These are phyloP conservation scores for Solanum verrucosum DNA, from an alignment of 257 asterid species.

Conservation along the genomic window DNA sequence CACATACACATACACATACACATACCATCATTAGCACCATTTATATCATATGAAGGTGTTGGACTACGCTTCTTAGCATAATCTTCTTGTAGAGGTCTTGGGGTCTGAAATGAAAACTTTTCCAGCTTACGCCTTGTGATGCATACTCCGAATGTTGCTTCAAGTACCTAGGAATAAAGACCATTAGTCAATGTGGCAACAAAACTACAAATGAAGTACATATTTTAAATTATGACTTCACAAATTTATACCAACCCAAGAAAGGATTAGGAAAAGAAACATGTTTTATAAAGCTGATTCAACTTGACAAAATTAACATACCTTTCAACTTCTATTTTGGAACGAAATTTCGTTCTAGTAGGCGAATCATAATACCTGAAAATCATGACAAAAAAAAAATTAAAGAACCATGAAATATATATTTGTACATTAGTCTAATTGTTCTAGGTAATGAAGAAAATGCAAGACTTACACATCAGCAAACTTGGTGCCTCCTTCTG, in stretches of 20 bases:
- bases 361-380: conserved; percentile 67
- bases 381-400: conserved; percentile 1
- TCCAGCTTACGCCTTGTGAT: conserved; percentile 32
- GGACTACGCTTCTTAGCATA: conserved; percentile 53
- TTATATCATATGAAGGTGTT: conserved; percentile 14
- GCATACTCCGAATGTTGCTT: conserved; percentile 42
- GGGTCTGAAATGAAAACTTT: conserved; percentile 72
- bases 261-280: not conserved
- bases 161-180: conserved; percentile 42
- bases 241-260: not conserved
- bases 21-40: conserved; percentile 30
- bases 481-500: conserved; percentile 76
- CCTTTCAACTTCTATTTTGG: conserved; percentile 59
- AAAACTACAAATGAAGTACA: not conserved
- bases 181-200: conserved; percentile 7
- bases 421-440: not conserved
- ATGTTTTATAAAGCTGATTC: not conserved
- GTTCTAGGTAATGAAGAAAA: not conserved
- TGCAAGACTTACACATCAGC: conserved; percentile 74
- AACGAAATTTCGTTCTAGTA: conserved; percentile 61
- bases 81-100: conserved; percentile 61
- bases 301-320: conserved; percentile 7
- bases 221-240: not conserved
- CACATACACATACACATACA: not conserved
- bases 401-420: not conserved